Conservation (phyloP, 2,329 filamentous ascomycete genomes). For the Trichoderma guizhouense region DNA sequence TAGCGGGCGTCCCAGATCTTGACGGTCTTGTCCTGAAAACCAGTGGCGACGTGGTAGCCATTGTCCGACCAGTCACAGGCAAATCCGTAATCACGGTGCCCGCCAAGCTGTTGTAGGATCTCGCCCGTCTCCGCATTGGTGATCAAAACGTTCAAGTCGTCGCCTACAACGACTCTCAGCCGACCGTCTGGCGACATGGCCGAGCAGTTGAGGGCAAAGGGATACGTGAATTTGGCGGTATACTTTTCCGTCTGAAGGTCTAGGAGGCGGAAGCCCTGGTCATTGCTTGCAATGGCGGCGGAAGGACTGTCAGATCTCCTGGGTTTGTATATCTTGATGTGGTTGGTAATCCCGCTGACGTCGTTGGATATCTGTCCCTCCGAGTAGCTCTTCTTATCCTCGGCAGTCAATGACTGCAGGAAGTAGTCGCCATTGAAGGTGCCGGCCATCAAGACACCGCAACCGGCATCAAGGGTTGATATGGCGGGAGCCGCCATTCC, state of each 20-base stretch:
- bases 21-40: constrained; percentile 70
- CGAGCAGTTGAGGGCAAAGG: constrained; percentile 67
- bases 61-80: constrained; percentile 78
- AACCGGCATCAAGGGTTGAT: constrained; percentile 50
- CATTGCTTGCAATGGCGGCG: constrained; percentile 62
- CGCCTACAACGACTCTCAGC: constrained; percentile 70
- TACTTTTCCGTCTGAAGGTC: constrained; percentile 60
- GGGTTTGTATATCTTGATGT: constrained; percentile 55
- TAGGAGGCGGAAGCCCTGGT: constrained; percentile 55
- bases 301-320: constrained; percentile 51
- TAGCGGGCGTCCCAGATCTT: constrained; percentile 74
- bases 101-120: constrained; percentile 54
- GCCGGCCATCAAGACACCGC: constrained; percentile 57
- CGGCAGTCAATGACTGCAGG: constrained; percentile 44
- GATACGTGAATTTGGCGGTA: constrained; percentile 50
- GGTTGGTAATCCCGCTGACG: constrained; percentile 60
- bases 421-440: constrained; percentile 57
- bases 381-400: constrained; percentile 34
- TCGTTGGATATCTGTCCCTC: constrained; percentile 48
- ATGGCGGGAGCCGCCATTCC: constrained; percentile 38
- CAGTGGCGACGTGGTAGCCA: constrained; percentile 72
- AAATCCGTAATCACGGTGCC: constrained; percentile 70
- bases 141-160: constrained; percentile 62
- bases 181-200: constrained; percentile 69
- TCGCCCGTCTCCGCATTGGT: constrained; percentile 65